phyloP scores from a whole-genome alignment of 495 filamentous ascomycete species.

The Hapsidospora chrysogenum region DNA sequence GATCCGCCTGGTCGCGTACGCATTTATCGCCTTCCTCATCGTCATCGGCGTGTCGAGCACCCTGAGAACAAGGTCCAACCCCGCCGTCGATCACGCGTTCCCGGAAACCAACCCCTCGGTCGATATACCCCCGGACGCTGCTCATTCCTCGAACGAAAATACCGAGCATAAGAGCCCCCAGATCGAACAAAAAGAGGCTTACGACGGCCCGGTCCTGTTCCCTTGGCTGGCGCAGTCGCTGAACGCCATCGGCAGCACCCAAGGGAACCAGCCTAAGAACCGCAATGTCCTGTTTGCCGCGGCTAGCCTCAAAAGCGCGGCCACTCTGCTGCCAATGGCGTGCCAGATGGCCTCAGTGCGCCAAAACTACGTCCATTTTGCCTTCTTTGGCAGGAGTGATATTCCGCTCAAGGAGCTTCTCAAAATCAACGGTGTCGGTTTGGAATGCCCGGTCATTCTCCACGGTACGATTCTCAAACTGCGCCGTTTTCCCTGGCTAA shows the following conservation, averaged over 20 bases:
- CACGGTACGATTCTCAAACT: slow-evolving; percentile 34
- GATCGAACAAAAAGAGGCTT: slow-evolving; percentile 7
- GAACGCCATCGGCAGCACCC: slow-evolving; percentile 17
- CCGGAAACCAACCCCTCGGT: too few relatives aligned
- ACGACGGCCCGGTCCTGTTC: slow-evolving; percentile 23
- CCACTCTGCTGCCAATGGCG: slow-evolving; percentile 38
- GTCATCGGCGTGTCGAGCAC: not conserved
- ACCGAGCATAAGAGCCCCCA: too few relatives aligned
- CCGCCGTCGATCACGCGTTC: too few relatives aligned
- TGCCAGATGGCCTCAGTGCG: slow-evolving; percentile 41
- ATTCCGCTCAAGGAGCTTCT: slow-evolving; percentile 33
- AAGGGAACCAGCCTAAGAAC: slow-evolving; percentile 19
- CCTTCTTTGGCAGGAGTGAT: slow-evolving; percentile 35
- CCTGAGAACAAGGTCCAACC: too few relatives aligned
- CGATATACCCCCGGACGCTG: too few relatives aligned
- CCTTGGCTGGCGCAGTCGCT: slow-evolving; percentile 18
- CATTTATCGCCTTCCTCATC: not conserved
- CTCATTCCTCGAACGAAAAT: too few relatives aligned
- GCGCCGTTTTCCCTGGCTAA: not conserved
- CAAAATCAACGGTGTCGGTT: slow-evolving; percentile 35
- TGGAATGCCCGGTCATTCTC: slow-evolving; percentile 34
- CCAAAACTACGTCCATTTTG: slow-evolving; percentile 42
- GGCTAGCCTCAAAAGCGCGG: slow-evolving; percentile 36
- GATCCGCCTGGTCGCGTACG: not conserved
- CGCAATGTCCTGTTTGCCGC: slow-evolving; percentile 42